Base-by-base conservation (phyloP, 257 asterid species). In the Solanum rostratum region DNA sequence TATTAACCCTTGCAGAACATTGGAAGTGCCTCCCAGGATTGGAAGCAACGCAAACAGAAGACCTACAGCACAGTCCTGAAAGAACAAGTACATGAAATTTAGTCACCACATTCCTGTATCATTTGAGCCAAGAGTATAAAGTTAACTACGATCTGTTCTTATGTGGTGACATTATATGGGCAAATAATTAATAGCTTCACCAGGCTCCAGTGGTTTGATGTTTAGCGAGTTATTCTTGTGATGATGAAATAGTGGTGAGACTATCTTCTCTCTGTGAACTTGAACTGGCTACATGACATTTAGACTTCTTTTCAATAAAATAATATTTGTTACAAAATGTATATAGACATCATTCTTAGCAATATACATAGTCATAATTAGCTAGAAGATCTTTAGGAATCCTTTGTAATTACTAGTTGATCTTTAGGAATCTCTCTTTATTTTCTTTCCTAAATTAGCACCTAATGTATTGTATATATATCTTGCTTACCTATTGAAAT, bases 61-160 rank as follows among this genome's bases (percentile, higher is more conserved):
- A 71, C 99, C 99, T 87, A 97, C 98, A 54, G 99, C 99, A 90
- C 99, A 97, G 84, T 97, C 99, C 99, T 97, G 93, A 86, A 85
- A 89, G 66, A 74, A 73, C 45, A 62, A 45, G 33, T 16, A 82
- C 22, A 3, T 68, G 39, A 22, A 85, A 53, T 30, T 74, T 29
- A 73, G 33, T 19, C 18, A 29, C 19, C 41, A 66, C 46, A 3
- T 27, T 69, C 30, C 59, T 41, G 50, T 69, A 3, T 53, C 66
- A 18, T 59, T 59, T 16, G 43, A 81, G 63, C n/a, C 11, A 33
- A 82, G 62, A 30, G 46, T 83, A 83, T 39, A 43, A 70, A 22
- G 20, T 74, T 22, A 73, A 74, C 41, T 49, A 15, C 24, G 81
- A n/a, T 9, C 62, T 52, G 24, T 76, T 46, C 81, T 76, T 46